Base-by-base conservation (phyloP, 352 stramenopile genomes). In the Phytophthora ohioensis region DNA sequence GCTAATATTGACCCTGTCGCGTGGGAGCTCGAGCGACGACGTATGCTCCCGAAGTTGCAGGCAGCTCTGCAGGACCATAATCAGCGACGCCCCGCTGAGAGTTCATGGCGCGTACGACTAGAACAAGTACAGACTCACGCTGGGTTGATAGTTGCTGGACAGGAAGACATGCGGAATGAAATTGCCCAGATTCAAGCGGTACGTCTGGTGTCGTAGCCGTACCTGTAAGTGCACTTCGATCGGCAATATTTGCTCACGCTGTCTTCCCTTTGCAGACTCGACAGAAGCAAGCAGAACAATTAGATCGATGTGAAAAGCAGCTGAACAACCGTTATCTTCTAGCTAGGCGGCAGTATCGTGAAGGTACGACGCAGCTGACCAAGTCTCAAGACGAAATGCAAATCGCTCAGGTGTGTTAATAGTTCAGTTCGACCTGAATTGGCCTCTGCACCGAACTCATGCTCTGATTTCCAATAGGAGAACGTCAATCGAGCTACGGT, bases 1-100 rank as follows among this genome's bases (percentile, higher is more conserved):
- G 72, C 76, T 1, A 31, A 69, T 12, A 74, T 88, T 38, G 80
- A 87, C 35, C 78, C 80, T 0, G 52, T 45, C 34, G 63, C 76
- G 10, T 89, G 79, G 79, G 60, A 79, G 8, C 65, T 60, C 6
- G 81, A 87, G 47, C 57, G 81, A 35, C 66, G 55, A 41, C 71
- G 67, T 30, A 77, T 82, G 67, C 42, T 83, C 5, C 78, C 80
- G 12, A 85, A 74, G 49, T 61, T 88, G 31, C 69, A 71, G 1
- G 52, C 58, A 45, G 52, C 32, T 41, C 46, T 85, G 35, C 59
- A 72, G 3, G 67, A 80, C 36, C 68, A 70, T 27, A 35, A 61
- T 11, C 61, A 67, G 13, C 49, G 36, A 4, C 67, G 61, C 6
- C 55, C 69, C 10, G 39, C 36, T 41, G 75, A 75, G 13, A 61